Evolutionary conservation across 306 rosid genomes (phyloP).

Genomic region (Lotus japonicus): DNA sequence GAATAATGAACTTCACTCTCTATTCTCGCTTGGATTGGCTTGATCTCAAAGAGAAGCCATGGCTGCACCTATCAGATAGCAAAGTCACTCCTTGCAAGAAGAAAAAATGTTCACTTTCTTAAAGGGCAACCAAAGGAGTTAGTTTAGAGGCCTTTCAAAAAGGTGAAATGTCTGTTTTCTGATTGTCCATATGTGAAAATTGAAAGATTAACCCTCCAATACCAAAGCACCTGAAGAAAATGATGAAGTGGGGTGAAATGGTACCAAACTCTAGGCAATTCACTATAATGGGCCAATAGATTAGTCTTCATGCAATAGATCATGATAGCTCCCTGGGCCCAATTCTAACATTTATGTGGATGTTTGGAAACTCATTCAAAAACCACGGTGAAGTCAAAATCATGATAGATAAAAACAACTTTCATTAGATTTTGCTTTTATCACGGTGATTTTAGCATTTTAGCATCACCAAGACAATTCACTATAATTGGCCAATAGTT

Average conservation of each 20-base stretch:
- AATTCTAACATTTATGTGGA: background rate
- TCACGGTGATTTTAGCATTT: too few species aligned
- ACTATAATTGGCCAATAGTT: slow-evolving; percentile 15
- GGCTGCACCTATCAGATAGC: background rate
- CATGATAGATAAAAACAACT: too few species aligned
- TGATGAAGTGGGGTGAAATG: slow-evolving; percentile 10
- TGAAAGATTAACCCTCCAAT: slow-evolving; percentile 38
- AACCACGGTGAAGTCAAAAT: too few species aligned
- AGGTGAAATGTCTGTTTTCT: slow-evolving; percentile 54
- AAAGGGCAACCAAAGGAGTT: slow-evolving; percentile 43
- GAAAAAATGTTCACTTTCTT: slow-evolving; percentile 35
- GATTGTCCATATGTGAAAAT: slow-evolving; percentile 21
- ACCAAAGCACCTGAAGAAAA: slow-evolving; percentile 10
- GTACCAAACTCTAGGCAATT: slow-evolving; percentile 32
- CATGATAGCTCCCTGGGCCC: slow-evolving; percentile 12
- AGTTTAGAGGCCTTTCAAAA: slow-evolving; percentile 45
- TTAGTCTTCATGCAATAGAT: background rate
- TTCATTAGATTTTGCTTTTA: too few species aligned
- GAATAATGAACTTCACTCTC: background rate
- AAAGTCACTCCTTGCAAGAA: background rate
- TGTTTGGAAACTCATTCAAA: too few species aligned
- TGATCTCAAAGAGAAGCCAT: slow-evolving; percentile 13
- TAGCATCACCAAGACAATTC: too few species aligned
- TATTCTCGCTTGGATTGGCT: background rate
- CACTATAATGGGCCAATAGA: slow-evolving; percentile 20